Evolutionary conservation across 441 rosid species (phyloP).

Genomic region (Aquilaria agallochum): DNA sequence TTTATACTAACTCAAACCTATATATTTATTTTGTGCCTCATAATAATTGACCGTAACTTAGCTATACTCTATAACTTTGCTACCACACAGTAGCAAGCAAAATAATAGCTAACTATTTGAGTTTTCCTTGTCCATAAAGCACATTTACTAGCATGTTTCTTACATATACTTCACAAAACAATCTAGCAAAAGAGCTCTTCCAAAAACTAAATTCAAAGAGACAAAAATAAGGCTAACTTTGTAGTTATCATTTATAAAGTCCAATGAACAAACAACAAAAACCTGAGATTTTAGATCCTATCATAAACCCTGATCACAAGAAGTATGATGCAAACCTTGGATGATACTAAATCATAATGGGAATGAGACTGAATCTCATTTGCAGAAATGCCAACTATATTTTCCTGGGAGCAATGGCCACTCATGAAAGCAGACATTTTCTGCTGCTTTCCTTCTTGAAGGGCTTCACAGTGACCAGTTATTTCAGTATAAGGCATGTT

Average conservation of each 20-base stretch:
- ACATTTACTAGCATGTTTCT: no score
- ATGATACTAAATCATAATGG: constrained; percentile 17
- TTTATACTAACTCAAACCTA: no score
- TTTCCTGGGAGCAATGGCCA: constrained; percentile 36
- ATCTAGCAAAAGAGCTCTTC: no score
- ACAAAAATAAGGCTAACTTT: neutral
- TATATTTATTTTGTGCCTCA: no score
- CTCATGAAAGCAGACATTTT: constrained; percentile 67
- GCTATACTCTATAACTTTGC: no score
- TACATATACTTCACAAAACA: no score
- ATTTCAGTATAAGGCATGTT: constrained; percentile 74
- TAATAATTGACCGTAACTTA: no score
- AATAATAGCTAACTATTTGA: no score
- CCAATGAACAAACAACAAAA: neutral
- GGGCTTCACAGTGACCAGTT: constrained; percentile 86
- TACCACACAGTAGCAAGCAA: no score
- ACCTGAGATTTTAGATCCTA: neutral
- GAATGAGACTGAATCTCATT: constrained; percentile 16
- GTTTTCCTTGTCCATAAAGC: no score
- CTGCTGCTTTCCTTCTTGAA: constrained; percentile 74
- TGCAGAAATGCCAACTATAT: constrained; percentile 15
- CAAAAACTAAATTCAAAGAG: neutral
- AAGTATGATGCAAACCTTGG: constrained; percentile 16
- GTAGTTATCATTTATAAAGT: neutral
- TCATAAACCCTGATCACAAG: no score